These are phyloP conservation scores for Scutellaria galericulata DNA, from an alignment of 257 asterid genomes.

Conservation along the genomic window DNA sequence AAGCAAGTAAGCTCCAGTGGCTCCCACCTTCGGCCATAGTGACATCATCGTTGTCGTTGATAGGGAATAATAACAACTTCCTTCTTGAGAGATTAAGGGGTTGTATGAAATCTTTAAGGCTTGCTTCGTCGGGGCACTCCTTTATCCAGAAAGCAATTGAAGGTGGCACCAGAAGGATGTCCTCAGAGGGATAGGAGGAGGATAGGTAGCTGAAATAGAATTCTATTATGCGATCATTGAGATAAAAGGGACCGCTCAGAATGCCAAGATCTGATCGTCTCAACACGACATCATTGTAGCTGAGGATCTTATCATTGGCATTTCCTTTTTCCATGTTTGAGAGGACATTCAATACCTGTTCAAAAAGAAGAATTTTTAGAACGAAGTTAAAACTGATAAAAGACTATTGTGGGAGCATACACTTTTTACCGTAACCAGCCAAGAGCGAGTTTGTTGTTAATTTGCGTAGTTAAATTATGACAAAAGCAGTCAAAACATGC, in stretches of 20 bases:
- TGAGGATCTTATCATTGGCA: constrained; percentile 64
- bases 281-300: constrained; percentile 79
- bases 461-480: not conserved
- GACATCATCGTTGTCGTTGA: constrained; percentile 74
- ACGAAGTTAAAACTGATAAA: not conserved
- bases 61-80: constrained; percentile 70
- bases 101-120: constrained; percentile 61
- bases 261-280: constrained; percentile 72
- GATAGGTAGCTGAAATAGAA: constrained; percentile 78
- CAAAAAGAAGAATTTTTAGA: not conserved
- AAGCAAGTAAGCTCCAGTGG: constrained; percentile 70
- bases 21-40: constrained; percentile 73
- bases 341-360: constrained; percentile 27
- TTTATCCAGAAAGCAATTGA: constrained; percentile 85
- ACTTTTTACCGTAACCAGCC: not conserved
- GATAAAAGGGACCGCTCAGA: constrained; percentile 69
- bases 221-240: constrained; percentile 83
- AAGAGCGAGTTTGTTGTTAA: not conserved
- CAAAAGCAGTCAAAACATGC: not conserved
- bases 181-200: constrained; percentile 54
- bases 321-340: constrained; percentile 44
- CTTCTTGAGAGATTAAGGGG: constrained; percentile 64
- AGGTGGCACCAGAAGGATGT: constrained; percentile 73
- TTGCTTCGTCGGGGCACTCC: constrained; percentile 62
- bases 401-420: not conserved